Base-by-base conservation (phyloP, 2,329 filamentous ascomycete genomes). In the Myriosclerotinia scirpicola region DNA sequence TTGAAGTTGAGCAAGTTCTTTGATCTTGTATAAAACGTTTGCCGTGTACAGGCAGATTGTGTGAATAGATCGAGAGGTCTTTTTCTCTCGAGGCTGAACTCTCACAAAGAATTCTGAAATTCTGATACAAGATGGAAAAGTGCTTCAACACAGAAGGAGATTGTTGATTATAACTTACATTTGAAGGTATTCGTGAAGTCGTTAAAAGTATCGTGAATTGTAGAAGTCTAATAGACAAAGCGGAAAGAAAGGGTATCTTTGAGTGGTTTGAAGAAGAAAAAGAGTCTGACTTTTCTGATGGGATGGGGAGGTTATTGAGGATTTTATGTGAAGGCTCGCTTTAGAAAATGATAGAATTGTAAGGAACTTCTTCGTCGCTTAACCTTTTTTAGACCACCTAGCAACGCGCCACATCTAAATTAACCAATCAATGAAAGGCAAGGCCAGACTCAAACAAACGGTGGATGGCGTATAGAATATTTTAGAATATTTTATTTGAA, bases 261-360 rank as follows among this genome's bases (percentile, higher is more conserved):
- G 44, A 65, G 26, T 56, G 44, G 46, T 65, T 38, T 52, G 54
- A 59, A 52, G 64, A 60, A 60, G 26, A 60, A 34, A 44, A 38
- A 65, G 53, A 61, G n/a, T n/a, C 26, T 11, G 44, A 11, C 14
- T 59, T 59, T 61, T 65, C 46, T 22, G 20, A 48, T n/a, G 44
- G 5, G 30, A n/a, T n/a, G n/a, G n/a, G n/a, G 26, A 58, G 53
- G 34, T 46, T 56, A 64, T 50, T 38, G 30, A 4, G 53, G 52
- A 46, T 61, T 65, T 60, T 60, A 60, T 65, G 64, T 54, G 54
- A 64, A 42, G 64, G 34, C 36, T 65, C 38, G 44, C 64, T 65
- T 15, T 65, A 65, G 64, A 65, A 65, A 65, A 65, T 61, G 54
- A 36, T 65, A 60, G 64, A 65, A 65, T 60, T 65, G 44, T 61